Evolutionary conservation across 208 protist genomes (phyloP), one percentile per base, ranked within the genome.

Genomic region (Wallacemonas collosoma): DNA sequence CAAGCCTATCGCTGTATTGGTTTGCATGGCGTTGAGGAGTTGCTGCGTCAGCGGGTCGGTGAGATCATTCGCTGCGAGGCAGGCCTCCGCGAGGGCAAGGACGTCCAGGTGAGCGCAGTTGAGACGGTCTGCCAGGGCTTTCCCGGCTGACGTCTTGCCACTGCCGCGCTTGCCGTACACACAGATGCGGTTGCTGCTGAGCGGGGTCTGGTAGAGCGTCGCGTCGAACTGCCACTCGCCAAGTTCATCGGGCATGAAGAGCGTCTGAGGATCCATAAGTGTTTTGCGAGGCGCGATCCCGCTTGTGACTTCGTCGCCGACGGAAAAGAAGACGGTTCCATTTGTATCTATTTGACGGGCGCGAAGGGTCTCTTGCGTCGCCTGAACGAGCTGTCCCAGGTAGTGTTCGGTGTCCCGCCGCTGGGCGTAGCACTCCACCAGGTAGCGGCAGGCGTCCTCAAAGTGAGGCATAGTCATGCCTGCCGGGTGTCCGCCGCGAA

Each of bases 241-340:
- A 41, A 96, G 80, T 58, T 91, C 86, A 15, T 93, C 87, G 3
- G 82, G 71, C 36, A 87, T 41, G 71, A 90, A 94, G 17, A 93
- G 77, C 64, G 83, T 58, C 14, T 85, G 81, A 2, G 89, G 86
- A 68, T 86, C 80, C 15, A 64, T 40, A 35, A 93, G 77, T 40
- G 76, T 68, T 7, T 78, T 79, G 38, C 77, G 79, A 39, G 76
- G 77, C 38, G 56, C 58, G 6, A 60, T 54, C 11, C 51, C 62
- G 43, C 73, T 36, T 68, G 65, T 72, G 7, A 79, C 73, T 14
- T 56, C 40, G 2, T 74, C 68, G 2, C 73, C 61, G 58, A 62
- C 79, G 14, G 69, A 68, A 26, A 86, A 90, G 71, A 91, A 87
- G 38, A 82, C 64, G 2, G 54, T 58, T 2, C 26, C 61, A 11